Evolutionary conservation across 306 rosid genomes (phyloP).

Genomic region (Leucaena leucocephala): DNA sequence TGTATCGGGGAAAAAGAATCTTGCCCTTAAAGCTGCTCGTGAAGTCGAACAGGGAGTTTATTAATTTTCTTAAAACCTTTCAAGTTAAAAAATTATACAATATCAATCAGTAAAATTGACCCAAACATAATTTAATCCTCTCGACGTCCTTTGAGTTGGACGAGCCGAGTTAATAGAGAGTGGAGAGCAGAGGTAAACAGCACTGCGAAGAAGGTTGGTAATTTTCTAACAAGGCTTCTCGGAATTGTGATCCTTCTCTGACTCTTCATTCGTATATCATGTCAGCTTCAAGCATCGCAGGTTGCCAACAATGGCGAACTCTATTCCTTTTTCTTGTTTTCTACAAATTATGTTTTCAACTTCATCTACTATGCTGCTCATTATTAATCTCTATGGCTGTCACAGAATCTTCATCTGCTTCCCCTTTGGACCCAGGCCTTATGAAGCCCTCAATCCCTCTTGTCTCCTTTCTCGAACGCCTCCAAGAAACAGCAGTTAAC

Average conservation of each 20-base stretch:
- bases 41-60: neutral
- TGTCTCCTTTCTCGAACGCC: conserved; percentile 58
- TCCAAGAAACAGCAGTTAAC: conserved; percentile 58
- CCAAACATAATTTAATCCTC: neutral
- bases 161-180: neutral
- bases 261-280: neutral
- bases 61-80: neutral
- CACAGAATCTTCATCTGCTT: conserved; percentile 4
- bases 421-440: conserved; percentile 17
- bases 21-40: no score
- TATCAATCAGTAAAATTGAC: neutral
- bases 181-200: neutral
- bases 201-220: neutral
- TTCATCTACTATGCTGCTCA: neutral
- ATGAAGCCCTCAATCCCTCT: conserved; percentile 56
- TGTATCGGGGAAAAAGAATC: neutral
- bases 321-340: neutral
- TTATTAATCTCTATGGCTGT: neutral
- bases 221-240: neutral
- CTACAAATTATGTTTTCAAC: neutral
- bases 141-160: neutral
- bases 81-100: neutral
- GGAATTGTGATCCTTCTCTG: neutral
- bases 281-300: neutral
- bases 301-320: conserved; percentile 8